phyloP scores from a whole-genome alignment of 768 basidiomycete species.

The Daedaleopsis sinensis region DNA sequence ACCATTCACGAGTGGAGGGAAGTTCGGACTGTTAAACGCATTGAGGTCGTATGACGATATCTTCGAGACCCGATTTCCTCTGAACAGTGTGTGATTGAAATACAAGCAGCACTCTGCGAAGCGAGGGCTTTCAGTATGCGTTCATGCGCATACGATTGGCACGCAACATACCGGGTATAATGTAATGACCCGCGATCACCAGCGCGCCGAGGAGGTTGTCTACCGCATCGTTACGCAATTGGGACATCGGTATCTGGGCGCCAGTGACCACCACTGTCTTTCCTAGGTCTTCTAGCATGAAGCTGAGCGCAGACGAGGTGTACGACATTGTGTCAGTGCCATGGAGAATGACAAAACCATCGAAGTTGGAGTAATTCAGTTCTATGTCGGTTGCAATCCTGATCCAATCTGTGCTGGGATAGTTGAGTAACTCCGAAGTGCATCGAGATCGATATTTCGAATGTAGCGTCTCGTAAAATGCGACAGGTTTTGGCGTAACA shows the following conservation, averaged over 20 bases:
- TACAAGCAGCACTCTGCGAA: conserved; percentile 76
- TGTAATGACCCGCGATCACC: conserved; percentile 87
- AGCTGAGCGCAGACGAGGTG: conserved; percentile 86
- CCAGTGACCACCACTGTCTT: conserved; percentile 92
- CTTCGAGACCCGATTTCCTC: conserved; percentile 86
- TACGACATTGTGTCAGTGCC: conserved; percentile 94
- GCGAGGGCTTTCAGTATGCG: not conserved
- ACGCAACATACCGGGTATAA: conserved; percentile 74
- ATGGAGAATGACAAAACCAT: conserved; percentile 89
- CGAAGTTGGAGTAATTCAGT: conserved; percentile 83
- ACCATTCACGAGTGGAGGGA: conserved; percentile 82
- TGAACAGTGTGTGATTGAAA: conserved; percentile 87
- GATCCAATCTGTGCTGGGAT: conserved; percentile 71
- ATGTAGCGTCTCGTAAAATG: too few relatives aligned
- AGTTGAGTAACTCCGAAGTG: too few relatives aligned
- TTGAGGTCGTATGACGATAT: conserved; percentile 80
- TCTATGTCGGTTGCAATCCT: conserved; percentile 91
- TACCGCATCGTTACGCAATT: conserved; percentile 91
- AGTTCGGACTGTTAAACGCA: conserved; percentile 87
- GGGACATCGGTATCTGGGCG: conserved; percentile 90
- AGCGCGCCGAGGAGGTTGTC: conserved; percentile 92
- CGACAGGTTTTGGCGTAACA: too few relatives aligned
- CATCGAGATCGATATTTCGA: too few relatives aligned
- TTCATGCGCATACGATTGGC: not conserved
- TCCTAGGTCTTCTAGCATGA: conserved; percentile 89